These are phyloP conservation scores for Phytophthora sp. DNA, from an alignment of 352 stramenopile species.

Conservation along the genomic window DNA sequence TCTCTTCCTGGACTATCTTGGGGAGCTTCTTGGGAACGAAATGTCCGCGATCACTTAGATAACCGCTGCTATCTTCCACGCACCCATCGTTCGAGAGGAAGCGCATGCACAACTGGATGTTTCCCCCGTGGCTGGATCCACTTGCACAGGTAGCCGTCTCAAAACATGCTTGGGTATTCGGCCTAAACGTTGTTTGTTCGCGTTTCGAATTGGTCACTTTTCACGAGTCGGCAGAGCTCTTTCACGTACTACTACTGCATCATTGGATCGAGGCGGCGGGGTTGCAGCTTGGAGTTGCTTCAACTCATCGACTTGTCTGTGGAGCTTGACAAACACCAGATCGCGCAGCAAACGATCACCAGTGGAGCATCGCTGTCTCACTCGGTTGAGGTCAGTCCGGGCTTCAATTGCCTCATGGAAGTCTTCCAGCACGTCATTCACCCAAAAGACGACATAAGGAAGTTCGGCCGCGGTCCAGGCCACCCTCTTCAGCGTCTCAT, in stretches of 20 bases:
- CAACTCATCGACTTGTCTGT: background rate
- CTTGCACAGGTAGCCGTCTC: background rate
- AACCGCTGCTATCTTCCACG: background rate
- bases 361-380: constrained; percentile 1
- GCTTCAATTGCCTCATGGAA: background rate
- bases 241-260: no score
- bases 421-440: constrained; percentile 6
- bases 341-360: constrained; percentile 4
- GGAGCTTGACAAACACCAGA: constrained; percentile 11
- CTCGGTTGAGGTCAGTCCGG: background rate
- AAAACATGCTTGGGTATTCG: background rate
- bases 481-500: background rate
- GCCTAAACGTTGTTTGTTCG: background rate
- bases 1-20: background rate
- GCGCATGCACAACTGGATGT: constrained; percentile 1
- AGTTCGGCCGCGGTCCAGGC: background rate
- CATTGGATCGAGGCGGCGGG: no score
- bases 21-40: constrained; percentile 1
- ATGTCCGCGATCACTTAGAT: constrained; percentile 2
- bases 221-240: no score
- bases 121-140: background rate
- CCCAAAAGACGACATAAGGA: background rate
- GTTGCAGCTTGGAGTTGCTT: no score
- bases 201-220: background rate
- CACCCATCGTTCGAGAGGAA: background rate